Evolutionary conservation across 1,284 basidiomycete species (phyloP).

Genomic region (Ustilago vetiveriae): DNA sequence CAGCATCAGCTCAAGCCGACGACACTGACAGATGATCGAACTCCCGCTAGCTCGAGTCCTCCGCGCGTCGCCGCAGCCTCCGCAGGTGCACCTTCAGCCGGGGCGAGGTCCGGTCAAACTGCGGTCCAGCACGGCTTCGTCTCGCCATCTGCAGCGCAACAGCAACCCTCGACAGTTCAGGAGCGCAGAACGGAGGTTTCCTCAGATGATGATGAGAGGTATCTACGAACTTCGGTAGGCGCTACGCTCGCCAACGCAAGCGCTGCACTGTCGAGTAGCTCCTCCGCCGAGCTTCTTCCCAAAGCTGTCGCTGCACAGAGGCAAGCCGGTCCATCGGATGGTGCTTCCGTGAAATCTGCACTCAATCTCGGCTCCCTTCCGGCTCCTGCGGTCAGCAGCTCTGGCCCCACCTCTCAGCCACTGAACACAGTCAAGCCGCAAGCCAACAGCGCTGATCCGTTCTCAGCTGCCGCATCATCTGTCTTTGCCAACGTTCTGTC

Average conservation of each 20-base stretch:
- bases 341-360: slow-evolving; percentile 1
- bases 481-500: slow-evolving; percentile 8
- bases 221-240: slow-evolving; percentile 28
- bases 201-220: slow-evolving; percentile 42
- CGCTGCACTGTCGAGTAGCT: slow-evolving; percentile 48
- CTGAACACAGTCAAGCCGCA: slow-evolving; percentile 31
- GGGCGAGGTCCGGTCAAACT: slow-evolving; percentile 10
- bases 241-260: slow-evolving; percentile 46
- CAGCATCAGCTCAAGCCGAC: slow-evolving; percentile 32
- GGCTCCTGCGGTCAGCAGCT: slow-evolving; percentile 9
- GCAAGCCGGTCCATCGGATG: slow-evolving; percentile 11
- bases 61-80: slow-evolving; percentile 21
- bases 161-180: slow-evolving; percentile 7
- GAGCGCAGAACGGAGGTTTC: slow-evolving; percentile 34
- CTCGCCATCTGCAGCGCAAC: slow-evolving; percentile 16
- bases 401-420: slow-evolving; percentile 14
- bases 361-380: slow-evolving; percentile 48
- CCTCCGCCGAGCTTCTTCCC: slow-evolving; percentile 44
- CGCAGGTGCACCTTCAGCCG: slow-evolving; percentile 2
- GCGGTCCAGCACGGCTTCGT: slow-evolving; percentile 28
- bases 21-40: slow-evolving; percentile 24
- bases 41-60: slow-evolving; percentile 46
- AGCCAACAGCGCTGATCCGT: slow-evolving; percentile 13
- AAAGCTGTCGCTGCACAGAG: slow-evolving; percentile 38
- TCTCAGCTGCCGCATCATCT: slow-evolving; percentile 8